Evolutionary conservation across 805 yeast genomes (phyloP), one percentile per base, ranked within the genome.

Genomic region (Saturnispora silvae): DNA sequence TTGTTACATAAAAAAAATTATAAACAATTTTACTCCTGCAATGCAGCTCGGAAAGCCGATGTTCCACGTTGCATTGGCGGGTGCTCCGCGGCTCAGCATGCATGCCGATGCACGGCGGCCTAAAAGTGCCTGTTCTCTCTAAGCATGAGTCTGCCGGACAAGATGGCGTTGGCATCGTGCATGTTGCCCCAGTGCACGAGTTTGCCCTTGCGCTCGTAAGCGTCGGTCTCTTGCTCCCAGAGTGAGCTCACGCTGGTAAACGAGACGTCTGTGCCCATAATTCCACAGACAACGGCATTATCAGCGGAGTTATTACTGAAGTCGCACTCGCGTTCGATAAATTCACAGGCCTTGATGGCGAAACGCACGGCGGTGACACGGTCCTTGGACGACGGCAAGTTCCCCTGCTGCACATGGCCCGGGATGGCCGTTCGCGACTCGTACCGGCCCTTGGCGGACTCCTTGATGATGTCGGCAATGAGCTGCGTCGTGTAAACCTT

Each of bases 361-460:
- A 81, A 80, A 56, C 97, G 75, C 5, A 87, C 77, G 5, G 95
- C 95, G 46, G 79, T 72, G 27, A 86, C 78, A 59, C 97, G 76
- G 57, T 92, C 98, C 65, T 87, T 81, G 5, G 97, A 85, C 6
- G 95, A 79, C 35, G 98, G 98, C 37, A 76, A 72, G 42, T 87
- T 92, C 57, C 98, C 98, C 63, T 92, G 98, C 68, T 92, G 98
- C 41, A 89, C 92, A 56, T 89, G 97, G 22, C 98, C 98, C 20
- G 98, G 98, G 42, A 87, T 75, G 13, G 97, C 97, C 4, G 95
- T 86, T 57, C 94, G 79, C 14, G 92, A 81, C 51, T 87, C 96
- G 56, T 83, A 92, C 46, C 68, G 69, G 33, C 81, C 83, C 27
- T 70, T 60, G 25, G 86, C 77, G 23, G 48, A 40, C 51, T 84